Evolutionary conservation across 1,139 yeast genomes (phyloP).

Genomic region (Protomyces gravidus): DNA sequence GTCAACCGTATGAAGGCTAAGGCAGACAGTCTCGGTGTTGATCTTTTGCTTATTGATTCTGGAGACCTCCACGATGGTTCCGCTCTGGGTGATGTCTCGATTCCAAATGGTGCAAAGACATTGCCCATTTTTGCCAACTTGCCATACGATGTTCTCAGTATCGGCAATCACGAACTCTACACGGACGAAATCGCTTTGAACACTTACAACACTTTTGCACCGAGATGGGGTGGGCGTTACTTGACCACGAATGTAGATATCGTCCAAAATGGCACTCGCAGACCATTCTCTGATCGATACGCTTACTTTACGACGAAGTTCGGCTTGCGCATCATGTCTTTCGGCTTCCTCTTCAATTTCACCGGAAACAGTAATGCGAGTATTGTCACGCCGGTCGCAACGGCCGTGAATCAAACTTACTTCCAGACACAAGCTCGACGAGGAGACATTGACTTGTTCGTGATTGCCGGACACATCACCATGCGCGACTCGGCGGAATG

Average conservation of each 20-base stretch:
- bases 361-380: slow-evolving; percentile 56
- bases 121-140: slow-evolving; percentile 42
- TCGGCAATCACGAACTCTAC: slow-evolving; percentile 92
- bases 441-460: slow-evolving; percentile 51
- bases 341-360: slow-evolving; percentile 81
- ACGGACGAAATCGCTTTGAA: slow-evolving; percentile 59
- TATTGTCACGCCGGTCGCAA: slow-evolving; percentile 59
- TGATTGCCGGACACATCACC: slow-evolving; percentile 80
- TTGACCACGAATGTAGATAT: slow-evolving; percentile 80
- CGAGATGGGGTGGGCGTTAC: slow-evolving; percentile 60
- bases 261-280: slow-evolving; percentile 49
- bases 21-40: slow-evolving; percentile 52
- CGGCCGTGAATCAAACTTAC: slow-evolving; percentile 60
- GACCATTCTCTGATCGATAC: slow-evolving; percentile 64
- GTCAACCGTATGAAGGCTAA: slow-evolving; percentile 48
- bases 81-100: slow-evolving; percentile 46
- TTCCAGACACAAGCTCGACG: slow-evolving; percentile 51
- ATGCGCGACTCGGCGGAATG: slow-evolving; percentile 61
- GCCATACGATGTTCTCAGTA: slow-evolving; percentile 69
- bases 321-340: slow-evolving; percentile 54
- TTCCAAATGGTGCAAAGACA: slow-evolving; percentile 30
- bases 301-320: slow-evolving; percentile 61
- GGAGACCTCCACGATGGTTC: slow-evolving; percentile 97
- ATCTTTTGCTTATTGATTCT: slow-evolving; percentile 71
- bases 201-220: slow-evolving; percentile 60